A percentile compares a stretch with the other conserved stretches of the same genome.
phyloP scores from a whole-genome alignment of 108 stramenopile genomes.

The Cyclostephanos tholiformis region DNA sequence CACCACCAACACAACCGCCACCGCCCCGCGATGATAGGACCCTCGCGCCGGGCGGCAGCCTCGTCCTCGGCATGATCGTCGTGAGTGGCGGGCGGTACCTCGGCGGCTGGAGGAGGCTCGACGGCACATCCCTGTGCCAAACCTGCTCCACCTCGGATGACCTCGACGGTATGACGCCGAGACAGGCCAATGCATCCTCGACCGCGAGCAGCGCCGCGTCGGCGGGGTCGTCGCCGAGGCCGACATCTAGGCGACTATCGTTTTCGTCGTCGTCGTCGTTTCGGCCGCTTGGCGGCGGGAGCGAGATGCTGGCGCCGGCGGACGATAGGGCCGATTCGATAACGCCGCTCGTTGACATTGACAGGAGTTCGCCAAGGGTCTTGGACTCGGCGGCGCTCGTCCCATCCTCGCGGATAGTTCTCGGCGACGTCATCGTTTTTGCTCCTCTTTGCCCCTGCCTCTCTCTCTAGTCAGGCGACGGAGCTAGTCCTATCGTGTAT shows the following conservation, averaged over 20 bases:
- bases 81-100: conserved; percentile 26
- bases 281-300: background rate
- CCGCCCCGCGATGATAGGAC: conserved; percentile 12
- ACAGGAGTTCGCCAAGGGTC: background rate
- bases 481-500: no score
- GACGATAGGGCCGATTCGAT: background rate
- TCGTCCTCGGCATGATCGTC: conserved; percentile 37
- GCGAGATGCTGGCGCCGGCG: background rate
- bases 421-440: background rate
- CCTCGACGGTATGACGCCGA: conserved; percentile 23
- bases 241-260: background rate
- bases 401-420: background rate
- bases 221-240: background rate
- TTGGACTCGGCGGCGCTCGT: background rate
- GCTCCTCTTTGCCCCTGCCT: background rate
- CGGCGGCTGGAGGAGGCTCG: conserved; percentile 35
- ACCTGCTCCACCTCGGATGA: background rate
- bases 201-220: conserved; percentile 22
- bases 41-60: conserved; percentile 40
- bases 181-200: conserved; percentile 22
- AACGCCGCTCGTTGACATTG: background rate
- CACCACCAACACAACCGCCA: background rate
- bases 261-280: background rate
- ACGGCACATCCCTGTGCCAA: conserved; percentile 23
- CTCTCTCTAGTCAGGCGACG: no score